Percentiles rank a stretch among this genome's conserved stretches.
These are phyloP conservation scores for Fusarium neocosmosporiellum DNA, from an alignment of 2,329 filamentous ascomycete species.

Conservation along the genomic window DNA sequence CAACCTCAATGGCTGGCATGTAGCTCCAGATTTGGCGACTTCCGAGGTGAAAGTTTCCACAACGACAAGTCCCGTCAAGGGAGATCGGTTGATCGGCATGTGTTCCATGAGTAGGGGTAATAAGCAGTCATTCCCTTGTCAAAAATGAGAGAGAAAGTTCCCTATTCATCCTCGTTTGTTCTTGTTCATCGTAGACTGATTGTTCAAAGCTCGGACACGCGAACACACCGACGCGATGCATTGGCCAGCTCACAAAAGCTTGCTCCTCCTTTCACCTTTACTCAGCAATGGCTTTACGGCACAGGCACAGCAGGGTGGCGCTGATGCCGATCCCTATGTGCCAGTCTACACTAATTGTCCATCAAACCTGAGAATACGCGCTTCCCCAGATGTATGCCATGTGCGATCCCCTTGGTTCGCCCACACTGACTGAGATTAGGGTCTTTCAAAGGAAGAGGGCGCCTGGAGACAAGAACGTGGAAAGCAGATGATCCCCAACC, in stretches of 20 bases:
- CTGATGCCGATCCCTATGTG: conserved; percentile 20
- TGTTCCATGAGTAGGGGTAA: background rate
- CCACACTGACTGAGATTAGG: conserved; percentile 5
- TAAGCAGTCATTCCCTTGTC: background rate
- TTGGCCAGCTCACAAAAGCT: background rate
- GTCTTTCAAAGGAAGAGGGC: conserved; percentile 36
- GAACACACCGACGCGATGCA: conserved; percentile 2
- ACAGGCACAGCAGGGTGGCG: background rate
- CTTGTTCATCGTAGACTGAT: background rate
- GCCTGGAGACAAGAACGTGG: conserved; percentile 35
- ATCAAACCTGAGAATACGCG: conserved; percentile 11
- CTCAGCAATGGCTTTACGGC: background rate
- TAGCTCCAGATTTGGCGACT: conserved; percentile 7
- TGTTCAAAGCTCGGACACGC: background rate
- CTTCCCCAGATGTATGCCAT: conserved; percentile 5
- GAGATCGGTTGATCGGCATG: conserved; percentile 6
- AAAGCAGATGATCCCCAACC: conserved; percentile 32
- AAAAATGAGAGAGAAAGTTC: background rate
- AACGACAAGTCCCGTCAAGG: background rate
- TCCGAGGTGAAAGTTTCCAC: conserved; percentile 9
- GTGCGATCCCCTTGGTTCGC: accelerated
- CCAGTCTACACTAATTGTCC: conserved; percentile 29
- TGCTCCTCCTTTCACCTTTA: background rate
- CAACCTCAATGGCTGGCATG: conserved; percentile 8
- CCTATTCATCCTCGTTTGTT: background rate